phyloP scores from a whole-genome alignment of 768 basidiomycete genomes.

The Boletus rex-veris region DNA sequence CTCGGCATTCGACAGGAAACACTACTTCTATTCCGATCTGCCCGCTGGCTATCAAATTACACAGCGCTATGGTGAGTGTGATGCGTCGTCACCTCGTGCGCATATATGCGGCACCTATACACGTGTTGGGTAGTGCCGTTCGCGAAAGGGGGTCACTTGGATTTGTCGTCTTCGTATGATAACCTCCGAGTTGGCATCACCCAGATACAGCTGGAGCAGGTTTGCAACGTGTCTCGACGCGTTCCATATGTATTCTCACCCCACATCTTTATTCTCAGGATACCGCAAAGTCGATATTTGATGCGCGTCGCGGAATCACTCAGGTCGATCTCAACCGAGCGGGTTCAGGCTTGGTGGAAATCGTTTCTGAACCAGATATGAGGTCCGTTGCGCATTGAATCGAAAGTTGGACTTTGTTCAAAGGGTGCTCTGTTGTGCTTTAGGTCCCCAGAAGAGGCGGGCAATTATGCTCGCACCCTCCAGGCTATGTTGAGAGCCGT shows the following conservation, averaged over 20 bases:
- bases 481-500: conserved; percentile 79
- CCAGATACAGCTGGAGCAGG: conserved; percentile 96
- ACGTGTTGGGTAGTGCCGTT: conserved; percentile 58
- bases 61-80: conserved; percentile 75
- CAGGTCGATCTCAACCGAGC: conserved; percentile 88
- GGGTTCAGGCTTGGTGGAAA: conserved; percentile 89
- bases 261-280: conserved; percentile 49
- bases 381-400: conserved; percentile 36
- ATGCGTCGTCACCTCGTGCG: neutral
- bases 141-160: conserved; percentile 62
- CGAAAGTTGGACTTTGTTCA: neutral
- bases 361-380: conserved; percentile 92
- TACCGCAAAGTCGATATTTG: conserved; percentile 80
- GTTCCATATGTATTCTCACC: neutral
- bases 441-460: conserved; percentile 85
- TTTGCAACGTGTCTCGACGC: conserved; percentile 30
- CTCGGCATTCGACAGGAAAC: conserved; percentile 93
- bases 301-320: conserved; percentile 47
- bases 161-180: conserved; percentile 36
- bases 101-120: neutral
- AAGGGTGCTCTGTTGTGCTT: neutral
- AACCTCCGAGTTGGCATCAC: conserved; percentile 69
- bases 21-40: conserved; percentile 96
- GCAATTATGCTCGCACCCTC: conserved; percentile 76
- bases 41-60: conserved; percentile 97